Evolutionary conservation across 805 yeast species (phyloP), one percentile per base, ranked within the genome.

Genomic region (Peterozyma xylosa): DNA sequence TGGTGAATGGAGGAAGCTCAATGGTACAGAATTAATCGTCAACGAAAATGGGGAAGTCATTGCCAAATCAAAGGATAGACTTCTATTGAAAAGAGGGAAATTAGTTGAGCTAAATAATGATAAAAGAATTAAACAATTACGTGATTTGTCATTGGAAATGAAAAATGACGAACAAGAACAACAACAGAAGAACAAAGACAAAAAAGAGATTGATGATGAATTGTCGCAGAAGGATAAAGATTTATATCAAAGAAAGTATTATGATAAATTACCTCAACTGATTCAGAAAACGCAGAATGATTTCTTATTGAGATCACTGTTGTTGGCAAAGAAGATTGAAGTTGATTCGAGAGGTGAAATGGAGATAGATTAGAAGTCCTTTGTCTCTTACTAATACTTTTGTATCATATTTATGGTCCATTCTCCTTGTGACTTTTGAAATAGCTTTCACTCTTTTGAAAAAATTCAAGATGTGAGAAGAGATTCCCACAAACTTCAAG

Each of bases 1-100:
- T 59, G 93, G 95, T 2, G 64, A 69, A 17, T 90, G 97, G 96
- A 70, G 73, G 37, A 74, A 74, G 43, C 61, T 87, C 2, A 81
- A 86, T 1, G 98, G 98, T 0, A 84, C 95, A 0, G 96, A 64
- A 42, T 41, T 64, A 36, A 58, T 63, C 1, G 62, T 63, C 48
- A 58, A 64, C 43, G 69, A 64, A 40, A 57, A 55, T 42, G 69
- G 67, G 1, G 59, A 62, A 27, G 57, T 52, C 32, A 43, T 64
- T 4, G 57, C 63, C 13, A 53, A 55, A 17, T 59, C 60, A 4
- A 57, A 56, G 33, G 57, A 57, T 2, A 59, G 60, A 29, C 49
- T 64, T 10, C 50, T 56, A 3, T 42, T 64, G 36, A 54, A 56
- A 35, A 51, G 59, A 38, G 68, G 68, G 1, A 53, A 58, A 33